Base-by-base conservation (phyloP, 805 yeast genomes). In the Saturnispora sanitii region DNA sequence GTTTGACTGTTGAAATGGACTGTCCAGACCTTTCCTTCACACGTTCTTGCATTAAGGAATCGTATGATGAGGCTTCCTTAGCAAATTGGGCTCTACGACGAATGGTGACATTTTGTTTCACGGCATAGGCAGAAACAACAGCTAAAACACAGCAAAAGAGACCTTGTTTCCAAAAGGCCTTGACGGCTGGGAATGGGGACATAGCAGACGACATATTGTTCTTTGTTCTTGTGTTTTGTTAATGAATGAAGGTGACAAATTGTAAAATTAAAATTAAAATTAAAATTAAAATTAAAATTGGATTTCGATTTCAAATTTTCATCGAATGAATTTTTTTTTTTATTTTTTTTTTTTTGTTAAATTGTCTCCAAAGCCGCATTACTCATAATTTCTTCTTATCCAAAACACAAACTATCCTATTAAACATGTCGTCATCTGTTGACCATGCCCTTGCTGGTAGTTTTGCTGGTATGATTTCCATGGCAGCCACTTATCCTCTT, bases 391-490 rank as follows among this genome's bases (percentile, higher is more conserved):
- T n/a, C 21, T 15, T 34, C n/a, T 25, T 7, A 12, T 28, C 11
- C 28, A 20, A 20, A 22, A 9, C 28, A n/a, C n/a, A n/a, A n/a
- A n/a, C n/a, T n/a, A n/a, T n/a, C 28, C 12, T 16, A 8, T n/a
- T 13, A 5, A 22, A 25, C 15, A 39, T 39, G 42, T 39, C 42
- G 9, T 27, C 30, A 12, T 39, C 42, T 5, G 5, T 39, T 5
- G 18, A 34, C n/a, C 96, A 88, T 56, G 96, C 96, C n/a, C 60
- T 88, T 9, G 82, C 95, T 5, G 97, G 96, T 9, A 95, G 95
- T 27, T 80, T 88, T 6, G 95, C 95, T 21, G 96, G 96, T 12
- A 87, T 90, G 18, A 70, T 85, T 22, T 75, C 95, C 2, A 82
- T 86, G 80, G 72, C 80, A 0, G 77, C 86, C 30, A 88, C 96